Evolutionary conservation across 2,329 filamentous ascomycete genomes (phyloP).

Genomic region (Ophiostoma populinum): DNA sequence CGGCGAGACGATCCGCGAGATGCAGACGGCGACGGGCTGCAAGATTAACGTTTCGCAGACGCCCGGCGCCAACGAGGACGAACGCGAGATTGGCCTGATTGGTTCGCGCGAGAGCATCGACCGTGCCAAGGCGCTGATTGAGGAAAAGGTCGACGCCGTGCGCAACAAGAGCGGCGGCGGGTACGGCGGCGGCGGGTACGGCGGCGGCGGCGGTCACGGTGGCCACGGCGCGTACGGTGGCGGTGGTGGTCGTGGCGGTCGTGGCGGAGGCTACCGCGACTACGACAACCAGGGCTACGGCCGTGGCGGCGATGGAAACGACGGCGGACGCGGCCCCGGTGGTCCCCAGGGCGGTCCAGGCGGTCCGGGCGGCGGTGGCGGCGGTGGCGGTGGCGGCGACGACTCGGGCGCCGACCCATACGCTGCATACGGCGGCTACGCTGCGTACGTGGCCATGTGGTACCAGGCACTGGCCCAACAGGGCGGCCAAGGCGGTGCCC

Average conservation of each 20-base stretch:
- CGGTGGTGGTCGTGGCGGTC: slow-evolving; percentile 24
- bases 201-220: slow-evolving; percentile 21
- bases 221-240: slow-evolving; percentile 24
- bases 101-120: slow-evolving; percentile 62
- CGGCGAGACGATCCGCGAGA: slow-evolving; percentile 85
- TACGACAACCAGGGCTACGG: slow-evolving; percentile 25
- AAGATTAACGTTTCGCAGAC: slow-evolving; percentile 89
- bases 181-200: slow-evolving; percentile 15
- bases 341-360: slow-evolving; percentile 23
- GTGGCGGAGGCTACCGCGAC: slow-evolving; percentile 34
- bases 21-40: slow-evolving; percentile 75
- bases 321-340: slow-evolving; percentile 25
- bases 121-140: slow-evolving; percentile 67
- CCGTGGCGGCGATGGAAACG: slow-evolving; percentile 19
- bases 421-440: slow-evolving; percentile 67
- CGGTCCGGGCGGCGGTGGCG: slow-evolving; percentile 25
- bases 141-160: slow-evolving; percentile 82
- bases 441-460: slow-evolving; percentile 66
- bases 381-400: slow-evolving; percentile 24
- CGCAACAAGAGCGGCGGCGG: slow-evolving; percentile 36
- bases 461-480: slow-evolving; percentile 44
- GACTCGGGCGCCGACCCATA: slow-evolving; percentile 48
- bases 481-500: slow-evolving; percentile 9
- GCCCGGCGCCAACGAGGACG: slow-evolving; percentile 56
- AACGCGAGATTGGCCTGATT: slow-evolving; percentile 75